A percentile compares a stretch with the other conserved stretches of the same genome.
These are phyloP conservation scores for Tetradesmus lagerheimii DNA, from an alignment of 139 green algal species.

Conservation along the genomic window DNA sequence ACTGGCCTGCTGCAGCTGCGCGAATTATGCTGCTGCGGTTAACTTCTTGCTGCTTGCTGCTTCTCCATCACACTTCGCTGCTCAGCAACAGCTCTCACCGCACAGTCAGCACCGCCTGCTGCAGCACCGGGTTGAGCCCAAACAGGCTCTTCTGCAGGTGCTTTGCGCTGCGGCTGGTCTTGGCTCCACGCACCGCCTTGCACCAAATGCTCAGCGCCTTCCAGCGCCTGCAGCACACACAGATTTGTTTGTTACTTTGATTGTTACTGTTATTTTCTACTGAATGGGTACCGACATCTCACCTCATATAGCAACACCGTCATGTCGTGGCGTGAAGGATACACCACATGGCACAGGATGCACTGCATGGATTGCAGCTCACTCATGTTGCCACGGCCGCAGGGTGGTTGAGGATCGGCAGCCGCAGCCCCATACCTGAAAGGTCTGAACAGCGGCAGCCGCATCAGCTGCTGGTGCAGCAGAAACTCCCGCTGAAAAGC, in stretches of 20 bases:
- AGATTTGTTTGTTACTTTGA: too few relatives aligned
- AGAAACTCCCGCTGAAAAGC: conserved; percentile 77
- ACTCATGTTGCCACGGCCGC: conserved; percentile 30
- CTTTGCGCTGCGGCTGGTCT: conserved; percentile 50
- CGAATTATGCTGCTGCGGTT: too few relatives aligned
- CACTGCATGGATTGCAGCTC: too few relatives aligned
- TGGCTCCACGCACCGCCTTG: conserved; percentile 58
- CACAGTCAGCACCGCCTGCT: conserved; percentile 53
- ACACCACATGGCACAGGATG: too few relatives aligned
- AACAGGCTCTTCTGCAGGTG: conserved; percentile 69
- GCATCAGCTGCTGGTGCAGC: conserved; percentile 69
- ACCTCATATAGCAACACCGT: too few relatives aligned
- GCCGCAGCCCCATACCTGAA: too few relatives aligned
- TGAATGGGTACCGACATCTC: too few relatives aligned
- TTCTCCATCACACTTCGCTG: neutral
- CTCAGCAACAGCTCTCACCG: conserved; percentile 16
- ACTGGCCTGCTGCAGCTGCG: neutral
- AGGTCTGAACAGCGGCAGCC: conserved; percentile 31
- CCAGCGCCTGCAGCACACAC: conserved; percentile 40
- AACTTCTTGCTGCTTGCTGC: neutral
- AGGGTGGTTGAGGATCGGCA: too few relatives aligned
- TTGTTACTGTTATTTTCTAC: too few relatives aligned
- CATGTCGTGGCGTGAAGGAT: too few relatives aligned
- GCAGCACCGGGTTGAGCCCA: conserved; percentile 66
- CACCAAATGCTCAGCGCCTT: conserved; percentile 66